These are phyloP conservation scores for Lentinula aciculospora DNA, from an alignment of 768 basidiomycete genomes.

Conservation along the genomic window DNA sequence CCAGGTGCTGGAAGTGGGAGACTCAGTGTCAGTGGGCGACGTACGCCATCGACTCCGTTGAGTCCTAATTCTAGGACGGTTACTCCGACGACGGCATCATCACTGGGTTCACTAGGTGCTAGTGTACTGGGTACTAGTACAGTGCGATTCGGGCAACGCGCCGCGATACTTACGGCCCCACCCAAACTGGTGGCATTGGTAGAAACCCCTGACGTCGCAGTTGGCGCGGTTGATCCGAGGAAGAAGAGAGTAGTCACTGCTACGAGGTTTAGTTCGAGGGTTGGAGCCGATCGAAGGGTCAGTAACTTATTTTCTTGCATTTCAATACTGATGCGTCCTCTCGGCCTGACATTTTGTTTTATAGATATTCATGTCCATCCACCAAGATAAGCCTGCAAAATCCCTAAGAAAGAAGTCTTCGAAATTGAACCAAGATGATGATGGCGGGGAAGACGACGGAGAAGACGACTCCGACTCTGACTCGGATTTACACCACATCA, in stretches of 20 bases:
- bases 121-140: conserved; percentile 27
- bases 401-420: not conserved
- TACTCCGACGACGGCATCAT: conserved; percentile 29
- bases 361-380: conserved; percentile 82
- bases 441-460: conserved; percentile 18
- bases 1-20: not conserved
- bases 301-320: conserved; percentile 26
- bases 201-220: conserved; percentile 84
- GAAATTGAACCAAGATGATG: conserved; percentile 12
- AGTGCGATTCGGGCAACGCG: conserved; percentile 51
- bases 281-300: conserved; percentile 79
- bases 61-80: conserved; percentile 45
- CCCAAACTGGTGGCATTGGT: conserved; percentile 79
- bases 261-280: conserved; percentile 79
- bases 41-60: conserved; percentile 37
- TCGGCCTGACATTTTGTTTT: not conserved
- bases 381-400: conserved; percentile 46
- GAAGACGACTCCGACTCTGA: conserved; percentile 21
- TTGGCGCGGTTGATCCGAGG: conserved; percentile 81
- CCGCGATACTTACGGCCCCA: conserved; percentile 76
- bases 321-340: no score
- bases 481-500: conserved; percentile 14
- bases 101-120: conserved; percentile 13
- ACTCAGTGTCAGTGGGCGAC: conserved; percentile 24
- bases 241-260: conserved; percentile 84